Conservation (phyloP, 306 rosid genomes). For the Albizia julibrissin region DNA sequence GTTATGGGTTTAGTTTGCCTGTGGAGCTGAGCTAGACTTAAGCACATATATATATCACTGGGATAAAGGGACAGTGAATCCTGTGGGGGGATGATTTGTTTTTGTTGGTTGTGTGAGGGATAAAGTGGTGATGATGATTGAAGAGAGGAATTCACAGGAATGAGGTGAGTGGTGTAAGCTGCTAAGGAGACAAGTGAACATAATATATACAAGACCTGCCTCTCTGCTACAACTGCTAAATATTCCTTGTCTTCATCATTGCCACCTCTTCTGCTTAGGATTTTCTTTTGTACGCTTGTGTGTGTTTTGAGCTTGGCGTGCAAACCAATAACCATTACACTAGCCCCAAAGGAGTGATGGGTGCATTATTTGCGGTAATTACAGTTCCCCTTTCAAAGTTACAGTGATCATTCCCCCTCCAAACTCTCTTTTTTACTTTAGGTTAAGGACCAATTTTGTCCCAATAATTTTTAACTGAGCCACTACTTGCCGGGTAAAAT, state of each 20-base stretch:
- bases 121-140: slow-evolving; percentile 56
- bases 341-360: slow-evolving; percentile 28
- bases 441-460: no score
- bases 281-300: slow-evolving; percentile 36
- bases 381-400: slow-evolving; percentile 17
- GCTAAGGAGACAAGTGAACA: slow-evolving; percentile 77
- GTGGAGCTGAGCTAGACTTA: background rate
- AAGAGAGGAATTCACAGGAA: slow-evolving; percentile 30
- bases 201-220: slow-evolving; percentile 36
- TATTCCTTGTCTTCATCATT: slow-evolving; percentile 44
- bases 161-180: slow-evolving; percentile 49
- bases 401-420: background rate
- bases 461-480: no score
- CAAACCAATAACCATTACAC: slow-evolving; percentile 18
- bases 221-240: slow-evolving; percentile 35
- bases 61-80: slow-evolving; percentile 29
- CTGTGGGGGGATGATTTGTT: slow-evolving; percentile 40
- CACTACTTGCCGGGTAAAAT: no score
- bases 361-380: background rate
- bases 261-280: slow-evolving; percentile 43
- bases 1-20: background rate
- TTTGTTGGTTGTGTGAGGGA: slow-evolving; percentile 42
- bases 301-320: slow-evolving; percentile 44
- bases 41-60: slow-evolving; percentile 40
- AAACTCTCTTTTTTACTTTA: background rate